Base-by-base conservation (phyloP, 371 early-diverging fungal genomes). In the Conidiobolus incongruus region DNA sequence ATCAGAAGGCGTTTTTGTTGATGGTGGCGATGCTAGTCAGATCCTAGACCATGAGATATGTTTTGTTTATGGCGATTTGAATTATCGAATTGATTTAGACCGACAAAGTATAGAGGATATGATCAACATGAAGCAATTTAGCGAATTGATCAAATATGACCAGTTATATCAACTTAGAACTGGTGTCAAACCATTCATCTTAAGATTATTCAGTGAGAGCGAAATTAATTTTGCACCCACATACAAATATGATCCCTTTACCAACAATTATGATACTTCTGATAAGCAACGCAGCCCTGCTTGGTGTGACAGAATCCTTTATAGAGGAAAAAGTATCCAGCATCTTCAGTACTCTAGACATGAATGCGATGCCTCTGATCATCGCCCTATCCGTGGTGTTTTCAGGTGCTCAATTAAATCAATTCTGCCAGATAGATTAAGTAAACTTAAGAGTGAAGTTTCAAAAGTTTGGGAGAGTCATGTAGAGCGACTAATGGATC, bases 261-360 rank as follows among this genome's bases (percentile, higher is more conserved):
- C 70, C 23, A 64, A 72, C 15, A 46, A 51, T 1, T 88, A 79
- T 49, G 89, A 88, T 47, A 62, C 73, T 2, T 74, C 75, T 7
- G 81, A 83, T 19, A 88, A 88, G 53, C 57, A 68, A 51, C 65
- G 86, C 1, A 63, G 74, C 0, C 86, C 86, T 2, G 75, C 81
- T 0, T 88, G 79, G 77, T 88, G 86, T 42, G 89, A 88, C 56
- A 68, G 89, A n/a, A 63, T 77, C 29, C 49, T 77, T 20, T 72
- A 56, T 48, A 52, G 65, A 28, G 65, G 62, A 5, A 46, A 46
- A 1, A 49, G 52, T 30, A 52, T 59, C 26, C 38, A 59, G 12
- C 60, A 54, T 22, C 19, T 60, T 20, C 61, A 54, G 40, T 67
- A 70, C 47, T 44, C 41, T 22, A 64, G 83, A 22, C 54, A 55